Evolutionary conservation across 768 basidiomycete species (phyloP).

Genomic region (Leccinum arenicola): DNA sequence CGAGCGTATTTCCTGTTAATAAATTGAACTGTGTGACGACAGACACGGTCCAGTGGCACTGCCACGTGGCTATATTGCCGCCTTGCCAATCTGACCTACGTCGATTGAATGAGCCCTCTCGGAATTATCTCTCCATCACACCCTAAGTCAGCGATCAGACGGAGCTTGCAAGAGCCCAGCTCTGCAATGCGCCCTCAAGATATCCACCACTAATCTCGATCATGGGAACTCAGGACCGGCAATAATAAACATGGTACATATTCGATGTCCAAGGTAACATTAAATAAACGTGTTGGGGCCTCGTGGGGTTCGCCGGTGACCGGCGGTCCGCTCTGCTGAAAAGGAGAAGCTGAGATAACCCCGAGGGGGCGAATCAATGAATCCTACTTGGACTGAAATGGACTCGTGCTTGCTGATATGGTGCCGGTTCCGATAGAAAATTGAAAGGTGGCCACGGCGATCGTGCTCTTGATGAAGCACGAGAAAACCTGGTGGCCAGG

Average conservation of each 20-base stretch:
- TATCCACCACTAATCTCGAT: conserved; percentile 20
- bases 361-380: conserved; percentile 32
- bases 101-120: conserved; percentile 10
- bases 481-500: conserved; percentile 35
- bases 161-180: neutral
- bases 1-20: neutral
- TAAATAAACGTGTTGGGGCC: conserved; percentile 34
- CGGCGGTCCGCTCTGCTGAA: conserved; percentile 20
- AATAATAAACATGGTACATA: conserved; percentile 13
- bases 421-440: conserved; percentile 32
- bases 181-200: conserved; percentile 5
- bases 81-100: conserved; percentile 2
- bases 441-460: conserved; percentile 30
- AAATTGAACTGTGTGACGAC: conserved; percentile 1
- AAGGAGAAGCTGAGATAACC: conserved; percentile 25
- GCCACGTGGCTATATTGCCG: conserved; percentile 13
- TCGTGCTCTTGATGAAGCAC: conserved; percentile 29
- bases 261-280: conserved; percentile 23
- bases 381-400: conserved; percentile 20
- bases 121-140: conserved; percentile 9
- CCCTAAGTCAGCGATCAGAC: conserved; percentile 1
- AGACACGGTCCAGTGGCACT: neutral
- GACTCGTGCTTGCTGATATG: conserved; percentile 21
- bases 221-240: conserved; percentile 21
- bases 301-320: conserved; percentile 28